phyloP scores from a whole-genome alignment of 2,329 filamentous ascomycete species.

The Cladosporium colombiae region DNA sequence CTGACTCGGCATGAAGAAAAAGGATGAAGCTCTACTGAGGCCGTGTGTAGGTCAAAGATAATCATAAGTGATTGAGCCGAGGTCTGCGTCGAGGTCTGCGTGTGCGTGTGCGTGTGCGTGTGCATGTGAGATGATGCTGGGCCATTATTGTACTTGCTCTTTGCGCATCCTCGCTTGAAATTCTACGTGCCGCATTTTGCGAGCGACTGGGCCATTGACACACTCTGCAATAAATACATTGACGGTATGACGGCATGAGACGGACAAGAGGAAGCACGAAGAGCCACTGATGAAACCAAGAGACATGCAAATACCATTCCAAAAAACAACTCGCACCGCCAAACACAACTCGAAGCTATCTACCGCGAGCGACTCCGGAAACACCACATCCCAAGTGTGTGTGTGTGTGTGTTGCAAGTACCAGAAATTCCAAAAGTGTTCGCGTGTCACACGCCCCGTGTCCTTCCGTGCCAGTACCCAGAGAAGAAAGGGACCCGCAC shows the following conservation, averaged over 20 bases:
- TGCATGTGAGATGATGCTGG: too few relatives aligned
- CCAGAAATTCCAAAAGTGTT: not conserved
- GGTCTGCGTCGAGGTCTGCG: too few relatives aligned
- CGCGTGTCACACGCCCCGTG: not conserved
- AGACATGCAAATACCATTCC: not conserved
- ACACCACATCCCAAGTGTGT: not conserved
- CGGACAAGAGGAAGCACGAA: not conserved
- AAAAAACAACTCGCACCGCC: not conserved
- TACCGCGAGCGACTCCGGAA: not conserved
- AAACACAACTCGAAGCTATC: conserved; percentile 1
- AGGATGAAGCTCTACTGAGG: too few relatives aligned
- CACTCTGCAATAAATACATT: not conserved
- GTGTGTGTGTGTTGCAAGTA: not conserved
- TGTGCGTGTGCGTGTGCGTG: too few relatives aligned
- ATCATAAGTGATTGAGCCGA: too few relatives aligned
- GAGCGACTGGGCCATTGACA: too few relatives aligned
- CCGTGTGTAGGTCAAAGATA: too few relatives aligned
- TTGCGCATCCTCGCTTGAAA: too few relatives aligned
- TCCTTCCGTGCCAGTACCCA: not conserved
- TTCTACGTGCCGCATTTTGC: too few relatives aligned
- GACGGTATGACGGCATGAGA: not conserved
- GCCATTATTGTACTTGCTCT: too few relatives aligned
- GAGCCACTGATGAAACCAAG: not conserved
- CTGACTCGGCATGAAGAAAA: too few relatives aligned
- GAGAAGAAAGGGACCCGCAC: not conserved